Evolutionary conservation across 768 basidiomycete genomes (phyloP).

Genomic region (Crassisporium funariophilum): DNA sequence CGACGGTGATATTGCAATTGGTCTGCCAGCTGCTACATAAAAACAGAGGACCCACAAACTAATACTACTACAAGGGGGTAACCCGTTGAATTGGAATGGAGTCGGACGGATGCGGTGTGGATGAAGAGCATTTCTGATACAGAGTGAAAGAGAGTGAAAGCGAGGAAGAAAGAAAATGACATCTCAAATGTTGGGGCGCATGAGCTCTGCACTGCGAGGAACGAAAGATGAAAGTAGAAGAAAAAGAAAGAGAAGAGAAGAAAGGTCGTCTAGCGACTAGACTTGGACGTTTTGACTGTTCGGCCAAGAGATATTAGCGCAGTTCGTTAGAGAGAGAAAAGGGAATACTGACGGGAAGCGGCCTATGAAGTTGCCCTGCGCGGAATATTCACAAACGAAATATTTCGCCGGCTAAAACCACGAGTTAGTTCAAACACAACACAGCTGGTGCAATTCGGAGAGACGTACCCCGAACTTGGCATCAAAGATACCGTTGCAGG

Average conservation of each 20-base stretch:
- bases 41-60: too few relatives aligned
- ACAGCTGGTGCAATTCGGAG: not conserved
- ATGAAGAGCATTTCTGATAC: too few relatives aligned
- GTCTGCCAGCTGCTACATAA: too few relatives aligned
- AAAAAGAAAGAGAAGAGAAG: not conserved
- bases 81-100: too few relatives aligned
- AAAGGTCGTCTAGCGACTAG: slow-evolving; percentile 17
- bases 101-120: too few relatives aligned
- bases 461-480: slow-evolving; percentile 53
- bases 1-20: too few relatives aligned
- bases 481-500: slow-evolving; percentile 61
- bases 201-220: not conserved
- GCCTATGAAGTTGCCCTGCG: slow-evolving; percentile 65
- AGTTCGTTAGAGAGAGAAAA: not conserved
- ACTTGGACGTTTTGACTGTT: slow-evolving; percentile 48
- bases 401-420: slow-evolving; percentile 51
- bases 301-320: not conserved
- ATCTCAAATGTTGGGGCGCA: slow-evolving; percentile 5
- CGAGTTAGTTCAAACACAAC: slow-evolving; percentile 5
- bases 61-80: too few relatives aligned
- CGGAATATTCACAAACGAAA: slow-evolving; percentile 71
- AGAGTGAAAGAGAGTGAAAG: too few relatives aligned
- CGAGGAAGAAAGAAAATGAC: slow-evolving; percentile 8
- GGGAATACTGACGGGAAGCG: slow-evolving; percentile 53
- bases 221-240: not conserved